Evolutionary conservation across 2,329 filamentous ascomycete species (phyloP), one percentile per base, ranked within the genome.

Genomic region (Monilinia vaccinii-corymbosi): DNA sequence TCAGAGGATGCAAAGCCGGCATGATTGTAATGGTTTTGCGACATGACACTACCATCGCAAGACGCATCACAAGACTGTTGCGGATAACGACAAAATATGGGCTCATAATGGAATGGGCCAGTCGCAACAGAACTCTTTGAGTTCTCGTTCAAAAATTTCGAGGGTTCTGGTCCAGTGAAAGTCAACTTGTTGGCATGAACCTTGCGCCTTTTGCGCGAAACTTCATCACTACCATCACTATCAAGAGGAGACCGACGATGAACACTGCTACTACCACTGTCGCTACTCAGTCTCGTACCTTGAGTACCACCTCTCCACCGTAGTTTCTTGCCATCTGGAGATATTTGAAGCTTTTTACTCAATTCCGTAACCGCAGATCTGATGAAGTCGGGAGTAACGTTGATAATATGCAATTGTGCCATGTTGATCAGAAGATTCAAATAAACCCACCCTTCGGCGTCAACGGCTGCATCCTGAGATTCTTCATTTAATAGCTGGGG

Each of bases 341-440:
- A 93, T 0, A 95, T 71, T 70, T 95, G 88, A 56, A 96, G 85
- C 66, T 87, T 88, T 23, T 81, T 80, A 67, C 89, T 93, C 65
- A 85, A 81, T 53, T 88, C 83, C 0, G 78, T 76, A 1, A 95
- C 78, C 0, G 91, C 88, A 40, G 82, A 81, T 61, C 88, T 85
- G 44, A 94, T 84, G 67, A 93, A 93, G 32, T 87, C 84, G 0
- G 86, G 80, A 0, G 90, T 91, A 1, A 95, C 89, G 61, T 91
- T 92, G 66, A 94, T 80, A 0, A 91, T 93, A 67, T 95, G 90
- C 21, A 95, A 75, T 73, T 95, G 90, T 0, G 91, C 90, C 77
- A 95, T 81, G 68, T 87, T 91, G 70, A 86, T 85, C 1, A 95
- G 78, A 1, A 95, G 75, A 66, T 94, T 94, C 8, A 94, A 75